phyloP scores from a whole-genome alignment of 1,284 basidiomycete species.

The Apiotrichum montevideense region DNA sequence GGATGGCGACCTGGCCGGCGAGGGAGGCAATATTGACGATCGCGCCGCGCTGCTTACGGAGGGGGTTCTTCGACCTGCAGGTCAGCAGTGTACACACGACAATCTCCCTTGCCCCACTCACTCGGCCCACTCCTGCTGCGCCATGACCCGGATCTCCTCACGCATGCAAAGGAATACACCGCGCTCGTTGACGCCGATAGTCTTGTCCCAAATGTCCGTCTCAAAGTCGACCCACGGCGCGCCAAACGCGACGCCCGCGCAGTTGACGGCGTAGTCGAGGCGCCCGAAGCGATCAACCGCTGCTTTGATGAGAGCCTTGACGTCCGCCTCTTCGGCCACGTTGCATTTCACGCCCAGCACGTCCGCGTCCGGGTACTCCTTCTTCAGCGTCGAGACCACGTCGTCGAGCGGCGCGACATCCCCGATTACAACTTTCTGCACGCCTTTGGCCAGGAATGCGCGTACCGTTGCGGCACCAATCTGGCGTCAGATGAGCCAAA shows the following conservation, averaged over 20 bases:
- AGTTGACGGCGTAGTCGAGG: slow-evolving; percentile 36
- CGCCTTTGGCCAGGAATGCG: slow-evolving; percentile 9
- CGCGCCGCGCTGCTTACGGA: slow-evolving; percentile 17
- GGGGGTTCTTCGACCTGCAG: slow-evolving; percentile 1
- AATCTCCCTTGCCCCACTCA: background rate
- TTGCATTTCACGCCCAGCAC: slow-evolving; percentile 8
- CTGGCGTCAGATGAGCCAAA: background rate
- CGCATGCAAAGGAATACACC: slow-evolving; percentile 20
- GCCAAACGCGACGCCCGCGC: slow-evolving; percentile 25
- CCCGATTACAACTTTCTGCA: slow-evolving; percentile 1
- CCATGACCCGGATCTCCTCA: slow-evolving; percentile 18
- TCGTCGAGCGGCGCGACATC: background rate
- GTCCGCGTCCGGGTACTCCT: background rate
- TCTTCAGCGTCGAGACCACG: background rate
- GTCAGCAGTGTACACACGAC: background rate
- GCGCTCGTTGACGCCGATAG: slow-evolving; percentile 25
- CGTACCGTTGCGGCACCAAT: slow-evolving; percentile 11
- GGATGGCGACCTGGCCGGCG: slow-evolving; percentile 1
- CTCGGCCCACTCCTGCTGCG: slow-evolving; percentile 9
- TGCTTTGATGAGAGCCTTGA: slow-evolving; percentile 6
- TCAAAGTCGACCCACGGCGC: slow-evolving; percentile 9
- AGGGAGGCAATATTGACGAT: slow-evolving; percentile 23
- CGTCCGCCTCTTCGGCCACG: slow-evolving; percentile 12
- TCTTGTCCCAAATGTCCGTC: slow-evolving; percentile 23
- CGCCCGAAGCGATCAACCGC: slow-evolving; percentile 22